Evolutionary conservation across 2,329 filamentous ascomycete genomes (phyloP).

Genomic region (Fusarium circinatum): DNA sequence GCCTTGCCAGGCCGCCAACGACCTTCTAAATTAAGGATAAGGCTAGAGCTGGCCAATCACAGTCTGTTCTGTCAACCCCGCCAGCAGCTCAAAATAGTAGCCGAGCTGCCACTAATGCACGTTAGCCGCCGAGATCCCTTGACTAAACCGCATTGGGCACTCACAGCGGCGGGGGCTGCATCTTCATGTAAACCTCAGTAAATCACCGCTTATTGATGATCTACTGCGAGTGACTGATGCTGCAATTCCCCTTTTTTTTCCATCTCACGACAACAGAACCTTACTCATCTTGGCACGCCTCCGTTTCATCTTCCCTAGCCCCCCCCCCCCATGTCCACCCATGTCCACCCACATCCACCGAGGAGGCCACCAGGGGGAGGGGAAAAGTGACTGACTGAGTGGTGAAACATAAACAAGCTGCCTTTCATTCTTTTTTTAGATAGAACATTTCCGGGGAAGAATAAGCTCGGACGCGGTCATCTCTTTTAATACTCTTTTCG

Average conservation of each 20-base stretch:
- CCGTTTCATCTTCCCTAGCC: constrained; percentile 20
- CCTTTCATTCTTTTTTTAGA: constrained; percentile 26
- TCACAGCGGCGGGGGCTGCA: not conserved
- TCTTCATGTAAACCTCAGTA: not conserved
- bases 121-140: constrained; percentile 36
- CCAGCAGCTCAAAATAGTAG: constrained; percentile 31
- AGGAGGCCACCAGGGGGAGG: constrained; percentile 12
- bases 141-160: not conserved
- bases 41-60: constrained; percentile 21
- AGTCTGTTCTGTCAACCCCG: constrained; percentile 8
- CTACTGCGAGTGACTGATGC: not conserved
- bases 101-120: constrained; percentile 36
- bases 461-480: constrained; percentile 19
- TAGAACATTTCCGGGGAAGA: constrained; percentile 21
- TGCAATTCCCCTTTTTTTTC: not conserved
- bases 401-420: constrained; percentile 33
- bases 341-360: constrained; percentile 4
- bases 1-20: constrained; percentile 14
- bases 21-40: constrained; percentile 34
- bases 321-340: not conserved
- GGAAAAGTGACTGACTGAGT: constrained; percentile 5
- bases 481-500: constrained; percentile 23
- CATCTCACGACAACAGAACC: not conserved
- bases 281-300: constrained; percentile 14
- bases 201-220: constrained; percentile 17